Percentiles rank a stretch among this genome's conserved stretches.
Evolutionary conservation across 192 early-diverging fungal genomes (phyloP).

Genomic region (Coemansia sp.): DNA sequence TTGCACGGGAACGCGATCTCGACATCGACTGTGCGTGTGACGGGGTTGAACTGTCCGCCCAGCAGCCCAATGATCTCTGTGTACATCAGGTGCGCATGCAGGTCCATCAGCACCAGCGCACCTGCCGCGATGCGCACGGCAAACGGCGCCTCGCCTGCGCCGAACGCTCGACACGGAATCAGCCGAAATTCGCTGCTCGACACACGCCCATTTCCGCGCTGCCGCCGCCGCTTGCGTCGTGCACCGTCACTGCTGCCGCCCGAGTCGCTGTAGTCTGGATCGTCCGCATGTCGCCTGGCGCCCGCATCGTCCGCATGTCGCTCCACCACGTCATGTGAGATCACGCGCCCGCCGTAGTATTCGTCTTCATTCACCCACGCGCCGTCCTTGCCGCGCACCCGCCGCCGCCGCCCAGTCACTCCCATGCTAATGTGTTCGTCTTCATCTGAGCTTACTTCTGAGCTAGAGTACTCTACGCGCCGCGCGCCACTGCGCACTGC

Average conservation of each 20-base stretch:
- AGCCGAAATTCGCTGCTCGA: conserved; percentile 41
- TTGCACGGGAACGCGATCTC: conserved; percentile 76
- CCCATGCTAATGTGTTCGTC: neutral
- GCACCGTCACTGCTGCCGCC: conserved; percentile 5
- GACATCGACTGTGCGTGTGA: conserved; percentile 55
- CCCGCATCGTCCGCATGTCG: conserved; percentile 5
- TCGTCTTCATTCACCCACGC: conserved; percentile 22
- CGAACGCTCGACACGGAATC: conserved; percentile 26
- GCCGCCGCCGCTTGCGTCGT: conserved; percentile 5
- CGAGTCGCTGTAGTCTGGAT: conserved; percentile 28
- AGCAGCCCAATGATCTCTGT: conserved; percentile 93
- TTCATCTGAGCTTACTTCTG: conserved; percentile 1
- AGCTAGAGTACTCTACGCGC: neutral
- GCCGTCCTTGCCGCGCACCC: conserved; percentile 14
- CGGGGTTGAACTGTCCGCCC: conserved; percentile 69
- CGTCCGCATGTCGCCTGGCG: conserved; percentile 16
- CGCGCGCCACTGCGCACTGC: neutral
- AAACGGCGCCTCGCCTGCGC: conserved; percentile 15
- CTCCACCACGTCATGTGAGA: conserved; percentile 32
- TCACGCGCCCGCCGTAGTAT: conserved; percentile 32
- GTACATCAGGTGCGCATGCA: conserved; percentile 86
- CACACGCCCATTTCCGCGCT: neutral
- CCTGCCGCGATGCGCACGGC: conserved; percentile 22
- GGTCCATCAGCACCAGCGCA: conserved; percentile 81
- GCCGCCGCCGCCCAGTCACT: conserved; percentile 5